These are phyloP conservation scores for Protomyces inouyei DNA, from an alignment of 1,139 yeast species.

Conservation along the genomic window DNA sequence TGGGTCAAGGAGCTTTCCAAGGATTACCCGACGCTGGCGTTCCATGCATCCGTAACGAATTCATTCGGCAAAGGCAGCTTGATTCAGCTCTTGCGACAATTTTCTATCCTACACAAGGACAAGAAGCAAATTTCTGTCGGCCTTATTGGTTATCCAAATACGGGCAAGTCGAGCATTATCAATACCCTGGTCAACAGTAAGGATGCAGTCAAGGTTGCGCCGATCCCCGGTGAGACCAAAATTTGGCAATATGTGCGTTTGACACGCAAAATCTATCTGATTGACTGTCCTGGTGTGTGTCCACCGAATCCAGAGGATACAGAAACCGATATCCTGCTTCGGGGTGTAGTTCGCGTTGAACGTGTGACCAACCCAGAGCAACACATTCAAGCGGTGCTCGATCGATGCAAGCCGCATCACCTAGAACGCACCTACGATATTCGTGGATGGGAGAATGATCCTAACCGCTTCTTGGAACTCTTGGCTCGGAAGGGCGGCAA, in stretches of 20 bases:
- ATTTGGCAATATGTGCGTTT: constrained; percentile 98
- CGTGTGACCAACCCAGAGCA: constrained; percentile 94
- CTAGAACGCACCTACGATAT: constrained; percentile 93
- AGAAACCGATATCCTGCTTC: constrained; percentile 86
- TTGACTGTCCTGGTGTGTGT: constrained; percentile 98
- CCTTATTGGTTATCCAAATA: constrained; percentile 93
- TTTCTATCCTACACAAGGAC: constrained; percentile 82
- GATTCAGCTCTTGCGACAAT: constrained; percentile 88
- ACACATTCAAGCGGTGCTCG: constrained; percentile 80
- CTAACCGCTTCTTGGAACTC: constrained; percentile 79
- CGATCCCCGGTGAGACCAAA: constrained; percentile 97
- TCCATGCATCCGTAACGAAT: constrained; percentile 95
- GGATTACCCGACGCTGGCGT: constrained; percentile 89
- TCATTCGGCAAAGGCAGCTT: constrained; percentile 97
- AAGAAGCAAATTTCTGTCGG: constrained; percentile 96
- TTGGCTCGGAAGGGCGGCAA: constrained; percentile 91
- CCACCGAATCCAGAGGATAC: constrained; percentile 89
- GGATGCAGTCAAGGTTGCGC: constrained; percentile 87
- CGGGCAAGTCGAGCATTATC: constrained; percentile 93
- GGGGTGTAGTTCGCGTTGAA: constrained; percentile 97
- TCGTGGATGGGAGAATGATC: constrained; percentile 74
- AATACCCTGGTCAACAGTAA: constrained; percentile 90
- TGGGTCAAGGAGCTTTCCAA: constrained; percentile 96
- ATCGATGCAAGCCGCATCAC: constrained; percentile 82
- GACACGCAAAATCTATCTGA: constrained; percentile 89